A percentile compares a stretch with the other conserved stretches of the same genome.
phyloP scores from a whole-genome alignment of 495 filamentous ascomycete genomes.

The Talaromyces wortmannii region DNA sequence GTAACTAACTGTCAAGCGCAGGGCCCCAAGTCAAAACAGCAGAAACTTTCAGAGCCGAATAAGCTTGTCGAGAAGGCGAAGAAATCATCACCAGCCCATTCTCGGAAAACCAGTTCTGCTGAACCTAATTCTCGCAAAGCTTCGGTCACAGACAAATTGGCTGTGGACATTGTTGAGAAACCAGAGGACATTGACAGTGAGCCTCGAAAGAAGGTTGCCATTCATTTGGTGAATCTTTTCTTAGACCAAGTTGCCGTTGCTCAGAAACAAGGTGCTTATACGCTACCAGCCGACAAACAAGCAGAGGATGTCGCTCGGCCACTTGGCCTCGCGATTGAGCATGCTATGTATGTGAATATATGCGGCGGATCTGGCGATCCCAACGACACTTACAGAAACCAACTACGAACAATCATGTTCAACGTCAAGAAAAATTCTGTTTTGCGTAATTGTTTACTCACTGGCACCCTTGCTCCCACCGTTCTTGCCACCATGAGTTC shows the following conservation, averaged over 20 bases:
- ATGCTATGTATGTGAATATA: constrained; percentile 54
- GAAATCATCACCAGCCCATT: constrained; percentile 11
- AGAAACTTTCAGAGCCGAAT: constrained; percentile 18
- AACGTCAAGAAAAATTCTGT: constrained; percentile 84
- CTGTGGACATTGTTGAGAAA: constrained; percentile 19
- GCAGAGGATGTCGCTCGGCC: constrained; percentile 44
- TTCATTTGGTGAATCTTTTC: constrained; percentile 46
- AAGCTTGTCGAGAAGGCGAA: constrained; percentile 8
- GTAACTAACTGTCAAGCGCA: constrained; percentile 12
- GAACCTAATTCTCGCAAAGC: constrained; percentile 15
- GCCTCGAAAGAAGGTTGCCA: constrained; percentile 43
- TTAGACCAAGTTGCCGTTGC: constrained; percentile 43
- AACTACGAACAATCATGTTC: constrained; percentile 60
- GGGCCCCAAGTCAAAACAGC: constrained; percentile 37
- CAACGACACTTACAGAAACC: constrained; percentile 44
- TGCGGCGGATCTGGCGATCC: constrained; percentile 43
- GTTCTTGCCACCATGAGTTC: constrained; percentile 76
- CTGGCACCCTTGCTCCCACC: constrained; percentile 58
- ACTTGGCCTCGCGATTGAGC: constrained; percentile 68
- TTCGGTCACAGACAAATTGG: constrained; percentile 16
- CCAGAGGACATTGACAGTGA: constrained; percentile 37
- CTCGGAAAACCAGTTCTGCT: constrained; percentile 27
- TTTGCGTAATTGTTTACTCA: constrained; percentile 69
- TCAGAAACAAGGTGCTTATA: constrained; percentile 41
- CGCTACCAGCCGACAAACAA: constrained; percentile 45